phyloP scores from a whole-genome alignment of 2,329 filamentous ascomycete genomes.

The Fusarium keratoplasticum region DNA sequence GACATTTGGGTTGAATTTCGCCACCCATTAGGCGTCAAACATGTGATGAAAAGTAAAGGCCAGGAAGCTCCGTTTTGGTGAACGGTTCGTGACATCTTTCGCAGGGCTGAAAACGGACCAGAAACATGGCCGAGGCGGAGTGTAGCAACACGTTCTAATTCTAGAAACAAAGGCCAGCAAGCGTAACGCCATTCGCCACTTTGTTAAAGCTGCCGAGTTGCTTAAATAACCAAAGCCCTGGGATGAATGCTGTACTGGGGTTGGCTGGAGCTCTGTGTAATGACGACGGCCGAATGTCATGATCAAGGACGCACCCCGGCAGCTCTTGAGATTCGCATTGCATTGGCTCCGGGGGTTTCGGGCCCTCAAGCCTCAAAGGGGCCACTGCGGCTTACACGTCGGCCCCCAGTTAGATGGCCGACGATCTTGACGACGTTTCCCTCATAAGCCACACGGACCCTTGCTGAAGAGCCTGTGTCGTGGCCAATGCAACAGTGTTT shows the following conservation, averaged over 20 bases:
- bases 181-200: slow-evolving; percentile 12
- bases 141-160: slow-evolving; percentile 10
- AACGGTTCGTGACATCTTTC: slow-evolving; percentile 7
- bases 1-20: slow-evolving; percentile 15
- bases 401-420: slow-evolving; percentile 8
- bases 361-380: slow-evolving; percentile 14
- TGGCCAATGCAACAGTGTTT: slow-evolving; percentile 9
- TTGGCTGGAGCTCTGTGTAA: slow-evolving; percentile 9
- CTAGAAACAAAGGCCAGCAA: slow-evolving; percentile 1
- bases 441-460: slow-evolving; percentile 31
- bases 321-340: not conserved
- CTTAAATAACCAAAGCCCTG: not conserved
- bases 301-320: not conserved
- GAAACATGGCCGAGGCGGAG: not conserved
- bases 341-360: slow-evolving; percentile 9
- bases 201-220: slow-evolving; percentile 5
- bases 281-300: slow-evolving; percentile 2
- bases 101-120: slow-evolving; percentile 27
- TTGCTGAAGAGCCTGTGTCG: slow-evolving; percentile 9
- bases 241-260: not conserved
- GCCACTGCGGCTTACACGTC: slow-evolving; percentile 14
- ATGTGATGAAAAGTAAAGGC: slow-evolving; percentile 22
- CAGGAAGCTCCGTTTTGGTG: not conserved
- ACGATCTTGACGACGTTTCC: slow-evolving; percentile 12
- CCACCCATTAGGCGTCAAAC: slow-evolving; percentile 21